Evolutionary conservation across 1,284 basidiomycete genomes (phyloP).

Genomic region (Trametes hirsuta): DNA sequence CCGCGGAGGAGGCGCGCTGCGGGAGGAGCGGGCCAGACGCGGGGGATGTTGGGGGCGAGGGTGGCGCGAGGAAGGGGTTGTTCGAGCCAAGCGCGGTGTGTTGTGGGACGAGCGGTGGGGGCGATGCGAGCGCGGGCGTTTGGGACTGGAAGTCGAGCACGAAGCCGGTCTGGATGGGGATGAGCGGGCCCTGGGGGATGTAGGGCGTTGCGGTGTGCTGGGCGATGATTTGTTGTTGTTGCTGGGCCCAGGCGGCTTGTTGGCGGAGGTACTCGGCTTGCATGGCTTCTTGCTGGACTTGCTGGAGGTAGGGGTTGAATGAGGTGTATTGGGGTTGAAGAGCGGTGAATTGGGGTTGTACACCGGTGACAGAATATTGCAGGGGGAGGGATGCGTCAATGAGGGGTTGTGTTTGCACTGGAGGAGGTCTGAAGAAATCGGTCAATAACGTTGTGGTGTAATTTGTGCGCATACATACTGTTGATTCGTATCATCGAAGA

Average conservation of each 20-base stretch:
- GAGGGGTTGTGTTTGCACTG: slow-evolving; percentile 16
- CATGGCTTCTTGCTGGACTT: slow-evolving; percentile 80
- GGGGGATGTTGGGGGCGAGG: slow-evolving; percentile 43
- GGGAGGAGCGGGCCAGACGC: slow-evolving; percentile 39
- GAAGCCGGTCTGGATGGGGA: slow-evolving; percentile 2
- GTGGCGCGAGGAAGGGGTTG: slow-evolving; percentile 80
- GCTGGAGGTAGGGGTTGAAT: slow-evolving; percentile 93
- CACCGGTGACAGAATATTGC: slow-evolving; percentile 43
- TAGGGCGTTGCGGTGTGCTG: slow-evolving; percentile 44
- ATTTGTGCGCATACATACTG: slow-evolving; percentile 44
- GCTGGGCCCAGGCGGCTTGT: slow-evolving; percentile 60
- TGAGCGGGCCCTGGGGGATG: slow-evolving; percentile 32
- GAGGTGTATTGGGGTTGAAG: slow-evolving; percentile 69
- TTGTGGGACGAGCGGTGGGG: slow-evolving; percentile 44
- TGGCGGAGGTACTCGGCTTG: slow-evolving; percentile 72
- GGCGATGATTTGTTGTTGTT: slow-evolving; percentile 33
- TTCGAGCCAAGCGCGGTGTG: slow-evolving; percentile 80
- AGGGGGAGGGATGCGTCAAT: slow-evolving; percentile 35
- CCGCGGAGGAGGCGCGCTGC: slow-evolving; percentile 15
- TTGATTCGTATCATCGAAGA: slow-evolving; percentile 85
- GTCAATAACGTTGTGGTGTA: neutral
- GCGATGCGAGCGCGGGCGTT: slow-evolving; percentile 42
- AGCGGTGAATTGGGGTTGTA: slow-evolving; percentile 58
- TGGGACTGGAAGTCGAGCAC: slow-evolving; percentile 22
- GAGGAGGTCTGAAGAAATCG: neutral